Evolutionary conservation across 2,329 filamentous ascomycete genomes (phyloP).

Genomic region (Xylaria sp.): DNA sequence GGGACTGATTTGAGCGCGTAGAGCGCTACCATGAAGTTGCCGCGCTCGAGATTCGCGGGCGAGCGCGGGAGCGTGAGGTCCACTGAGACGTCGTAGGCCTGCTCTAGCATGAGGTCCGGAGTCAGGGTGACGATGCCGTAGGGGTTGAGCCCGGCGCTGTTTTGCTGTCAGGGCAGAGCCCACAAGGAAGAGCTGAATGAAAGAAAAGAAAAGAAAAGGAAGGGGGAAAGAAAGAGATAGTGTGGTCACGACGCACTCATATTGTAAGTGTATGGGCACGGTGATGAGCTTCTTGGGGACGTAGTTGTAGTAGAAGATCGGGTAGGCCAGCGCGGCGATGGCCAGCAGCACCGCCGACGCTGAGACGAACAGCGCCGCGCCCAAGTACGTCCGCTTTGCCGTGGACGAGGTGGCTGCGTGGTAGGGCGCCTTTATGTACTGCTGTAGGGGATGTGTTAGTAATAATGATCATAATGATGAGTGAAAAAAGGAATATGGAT

Average conservation of each 20-base stretch:
- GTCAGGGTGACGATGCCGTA: conserved; percentile 62
- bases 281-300: conserved; percentile 66
- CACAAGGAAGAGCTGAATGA: neutral
- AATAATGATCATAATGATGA: neutral
- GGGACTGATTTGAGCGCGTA: conserved; percentile 68
- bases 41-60: conserved; percentile 76
- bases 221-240: neutral
- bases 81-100: conserved; percentile 87
- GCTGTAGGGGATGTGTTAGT: conserved; percentile 30
- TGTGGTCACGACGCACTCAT: conserved; percentile 58
- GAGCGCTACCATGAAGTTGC: conserved; percentile 95
- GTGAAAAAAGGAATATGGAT: neutral
- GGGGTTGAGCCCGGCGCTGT: conserved; percentile 62
- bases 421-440: conserved; percentile 49
- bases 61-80: conserved; percentile 82
- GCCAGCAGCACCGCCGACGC: conserved; percentile 59
- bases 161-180: neutral
- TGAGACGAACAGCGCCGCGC: conserved; percentile 57
- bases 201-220: too few relatives aligned
- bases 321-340: conserved; percentile 61
- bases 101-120: conserved; percentile 71
- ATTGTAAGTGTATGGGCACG: conserved; percentile 67
- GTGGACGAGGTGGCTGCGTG: conserved; percentile 61
- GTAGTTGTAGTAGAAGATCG: conserved; percentile 66
- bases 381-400: conserved; percentile 62